Conservation (phyloP, 2,329 filamentous ascomycete species). For the Claviceps purpurea region DNA sequence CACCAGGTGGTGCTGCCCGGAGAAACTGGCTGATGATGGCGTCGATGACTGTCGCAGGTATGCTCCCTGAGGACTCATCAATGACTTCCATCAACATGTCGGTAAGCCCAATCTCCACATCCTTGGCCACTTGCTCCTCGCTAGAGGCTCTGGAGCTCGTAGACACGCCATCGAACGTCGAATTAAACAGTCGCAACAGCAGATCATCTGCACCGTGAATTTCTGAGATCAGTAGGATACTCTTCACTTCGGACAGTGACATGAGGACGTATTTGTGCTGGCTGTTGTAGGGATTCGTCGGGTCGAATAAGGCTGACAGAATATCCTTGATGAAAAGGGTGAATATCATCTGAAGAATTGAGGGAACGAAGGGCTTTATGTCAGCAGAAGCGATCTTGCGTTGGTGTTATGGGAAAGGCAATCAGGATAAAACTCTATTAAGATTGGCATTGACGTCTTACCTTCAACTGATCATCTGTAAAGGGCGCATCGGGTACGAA, state of each 20-base stretch:
- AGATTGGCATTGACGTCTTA: slow-evolving; percentile 24
- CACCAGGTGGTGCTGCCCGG: slow-evolving; percentile 61
- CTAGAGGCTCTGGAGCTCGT: slow-evolving; percentile 58
- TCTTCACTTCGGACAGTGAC: slow-evolving; percentile 86
- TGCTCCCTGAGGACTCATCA: slow-evolving; percentile 60
- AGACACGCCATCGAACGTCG: slow-evolving; percentile 85
- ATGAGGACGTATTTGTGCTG: slow-evolving; percentile 86
- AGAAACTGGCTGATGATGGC: slow-evolving; percentile 93
- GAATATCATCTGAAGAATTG: slow-evolving; percentile 67
- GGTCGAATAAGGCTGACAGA: slow-evolving; percentile 73
- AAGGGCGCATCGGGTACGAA: slow-evolving; percentile 94
- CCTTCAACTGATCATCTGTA: slow-evolving; percentile 80
- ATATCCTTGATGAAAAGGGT: slow-evolving; percentile 73
- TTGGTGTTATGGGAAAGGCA: neutral
- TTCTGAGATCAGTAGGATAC: slow-evolving; percentile 81
- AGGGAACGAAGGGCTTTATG: slow-evolving; percentile 2
- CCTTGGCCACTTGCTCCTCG: slow-evolving; percentile 77
- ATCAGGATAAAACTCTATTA: neutral
- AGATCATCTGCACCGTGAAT: slow-evolving; percentile 70
- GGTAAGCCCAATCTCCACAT: slow-evolving; percentile 86
- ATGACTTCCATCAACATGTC: slow-evolving; percentile 73
- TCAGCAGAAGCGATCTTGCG: slow-evolving; percentile 3
- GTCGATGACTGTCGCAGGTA: slow-evolving; percentile 76
- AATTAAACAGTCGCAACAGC: slow-evolving; percentile 68
- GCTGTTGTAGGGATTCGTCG: slow-evolving; percentile 77